Evolutionary conservation across 2,329 filamentous ascomycete genomes (phyloP).

Genomic region (Pseudogymnoascus sp.): DNA sequence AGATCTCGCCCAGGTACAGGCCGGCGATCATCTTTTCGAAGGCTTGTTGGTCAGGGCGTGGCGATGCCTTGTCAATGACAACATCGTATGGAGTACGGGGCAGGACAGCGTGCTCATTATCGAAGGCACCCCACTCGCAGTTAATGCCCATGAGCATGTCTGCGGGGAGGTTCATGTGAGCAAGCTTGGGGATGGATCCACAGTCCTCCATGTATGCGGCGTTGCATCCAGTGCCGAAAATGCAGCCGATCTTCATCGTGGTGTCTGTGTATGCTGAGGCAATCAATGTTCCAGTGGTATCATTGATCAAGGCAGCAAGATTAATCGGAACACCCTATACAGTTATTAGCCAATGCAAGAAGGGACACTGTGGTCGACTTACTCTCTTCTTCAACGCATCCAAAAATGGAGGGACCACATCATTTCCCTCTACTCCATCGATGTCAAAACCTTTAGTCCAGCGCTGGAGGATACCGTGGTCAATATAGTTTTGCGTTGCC

Average conservation of each 20-base stretch:
- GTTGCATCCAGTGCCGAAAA: constrained; percentile 97
- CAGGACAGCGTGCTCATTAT: constrained; percentile 84
- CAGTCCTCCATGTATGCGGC: constrained; percentile 96
- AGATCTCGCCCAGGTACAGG: constrained; percentile 88
- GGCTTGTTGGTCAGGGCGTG: constrained; percentile 84
- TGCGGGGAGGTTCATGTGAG: constrained; percentile 77
- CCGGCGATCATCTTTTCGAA: constrained; percentile 99
- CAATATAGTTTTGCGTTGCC: constrained; percentile 85
- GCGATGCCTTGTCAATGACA: constrained; percentile 82
- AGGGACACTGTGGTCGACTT: constrained; percentile 22
- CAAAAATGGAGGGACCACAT: constrained; percentile 85
- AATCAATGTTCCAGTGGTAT: constrained; percentile 94
- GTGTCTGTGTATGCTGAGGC: constrained; percentile 95
- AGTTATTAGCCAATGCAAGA: constrained; percentile 15
- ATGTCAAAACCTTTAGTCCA: constrained; percentile 99
- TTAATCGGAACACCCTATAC: constrained; percentile 77
- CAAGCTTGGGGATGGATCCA: constrained; percentile 86
- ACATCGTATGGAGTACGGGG: constrained; percentile 79
- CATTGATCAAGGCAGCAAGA: constrained; percentile 88
- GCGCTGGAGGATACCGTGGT: constrained; percentile 83
- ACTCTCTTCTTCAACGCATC: constrained; percentile 63
- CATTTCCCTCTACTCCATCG: constrained; percentile 77
- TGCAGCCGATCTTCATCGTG: constrained; percentile 89
- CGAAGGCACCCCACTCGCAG: constrained; percentile 95
- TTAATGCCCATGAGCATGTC: constrained; percentile 90